Percentiles rank a stretch among this genome's conserved stretches.
phyloP scores from a whole-genome alignment of 1,284 basidiomycete genomes.

The Ceratobasidium sp. region DNA sequence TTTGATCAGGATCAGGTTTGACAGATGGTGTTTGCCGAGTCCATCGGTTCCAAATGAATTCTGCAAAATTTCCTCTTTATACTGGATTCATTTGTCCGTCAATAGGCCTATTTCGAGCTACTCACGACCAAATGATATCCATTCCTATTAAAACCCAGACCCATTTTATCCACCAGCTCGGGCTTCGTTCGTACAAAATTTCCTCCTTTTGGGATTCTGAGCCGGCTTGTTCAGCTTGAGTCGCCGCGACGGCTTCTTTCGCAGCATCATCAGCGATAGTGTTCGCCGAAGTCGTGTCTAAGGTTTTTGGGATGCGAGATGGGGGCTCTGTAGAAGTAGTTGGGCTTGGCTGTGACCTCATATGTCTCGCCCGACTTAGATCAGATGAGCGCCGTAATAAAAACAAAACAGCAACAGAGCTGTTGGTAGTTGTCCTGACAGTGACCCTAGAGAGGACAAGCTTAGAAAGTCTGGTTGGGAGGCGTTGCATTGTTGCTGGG shows the following conservation, averaged over 20 bases:
- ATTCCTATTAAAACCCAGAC: conserved; percentile 40
- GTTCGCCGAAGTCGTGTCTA: not conserved
- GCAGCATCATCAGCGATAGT: conserved; percentile 11
- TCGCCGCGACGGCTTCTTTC: conserved; percentile 6
- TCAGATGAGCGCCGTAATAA: conserved; percentile 30
- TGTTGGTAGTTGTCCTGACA: not conserved
- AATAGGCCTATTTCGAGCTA: not conserved
- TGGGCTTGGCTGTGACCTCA: conserved; percentile 34
- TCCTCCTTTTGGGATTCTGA: conserved; percentile 26
- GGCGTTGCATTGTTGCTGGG: conserved; percentile 29
- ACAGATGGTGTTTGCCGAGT: conserved; percentile 13
- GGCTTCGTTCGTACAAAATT: conserved; percentile 35
- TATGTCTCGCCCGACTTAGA: conserved; percentile 9
- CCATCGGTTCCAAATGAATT: conserved; percentile 44
- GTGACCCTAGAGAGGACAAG: not conserved
- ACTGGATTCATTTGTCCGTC: not conserved
- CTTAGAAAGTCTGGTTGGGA: conserved; percentile 4
- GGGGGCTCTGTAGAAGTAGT: conserved; percentile 38
- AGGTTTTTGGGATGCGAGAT: conserved; percentile 34
- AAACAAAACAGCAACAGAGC: not conserved
- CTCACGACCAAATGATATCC: conserved; percentile 44
- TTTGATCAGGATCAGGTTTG: not conserved
- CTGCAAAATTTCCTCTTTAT: conserved; percentile 41
- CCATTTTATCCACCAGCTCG: conserved; percentile 44
- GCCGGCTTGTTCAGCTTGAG: not conserved